Evolutionary conservation across 371 early-diverging fungal genomes (phyloP).

Genomic region (Nematocida sp.): DNA sequence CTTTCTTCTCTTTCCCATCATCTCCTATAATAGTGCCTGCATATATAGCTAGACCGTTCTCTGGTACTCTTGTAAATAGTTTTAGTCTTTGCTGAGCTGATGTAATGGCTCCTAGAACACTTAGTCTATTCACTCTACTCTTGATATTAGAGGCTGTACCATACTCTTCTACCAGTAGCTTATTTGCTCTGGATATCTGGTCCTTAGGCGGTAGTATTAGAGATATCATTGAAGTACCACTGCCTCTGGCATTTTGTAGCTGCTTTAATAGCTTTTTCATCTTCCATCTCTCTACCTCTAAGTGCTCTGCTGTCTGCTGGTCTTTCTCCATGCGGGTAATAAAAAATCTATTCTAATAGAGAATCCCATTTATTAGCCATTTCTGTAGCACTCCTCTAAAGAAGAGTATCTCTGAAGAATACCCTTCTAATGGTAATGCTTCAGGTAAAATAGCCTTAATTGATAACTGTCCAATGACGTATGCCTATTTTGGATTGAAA

Average conservation of each 20-base stretch:
- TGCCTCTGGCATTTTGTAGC: slow-evolving; percentile 85
- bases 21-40: slow-evolving; percentile 92
- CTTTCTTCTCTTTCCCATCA: slow-evolving; percentile 91
- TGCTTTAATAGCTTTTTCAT: slow-evolving; percentile 89
- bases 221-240: slow-evolving; percentile 99
- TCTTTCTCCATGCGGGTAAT: slow-evolving; percentile 38
- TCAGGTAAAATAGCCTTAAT: no score
- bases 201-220: slow-evolving; percentile 83
- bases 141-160: slow-evolving; percentile 99
- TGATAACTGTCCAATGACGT: no score
- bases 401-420: no score
- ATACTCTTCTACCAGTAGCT: slow-evolving; percentile 96
- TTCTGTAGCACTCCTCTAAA: no score
- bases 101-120: slow-evolving; percentile 92
- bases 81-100: slow-evolving; percentile 95
- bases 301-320: slow-evolving; percentile 38
- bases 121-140: slow-evolving; percentile 91
- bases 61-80: slow-evolving; percentile 80
- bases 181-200: slow-evolving; percentile 79
- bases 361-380: no score
- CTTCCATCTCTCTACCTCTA: slow-evolving; percentile 69
- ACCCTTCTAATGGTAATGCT: no score
- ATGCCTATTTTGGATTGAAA: no score
- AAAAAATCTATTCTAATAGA: no score
- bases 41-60: slow-evolving; percentile 79